These are phyloP conservation scores for Neurospora sp. DNA, from an alignment of 495 filamentous ascomycete genomes.

Conservation along the genomic window DNA sequence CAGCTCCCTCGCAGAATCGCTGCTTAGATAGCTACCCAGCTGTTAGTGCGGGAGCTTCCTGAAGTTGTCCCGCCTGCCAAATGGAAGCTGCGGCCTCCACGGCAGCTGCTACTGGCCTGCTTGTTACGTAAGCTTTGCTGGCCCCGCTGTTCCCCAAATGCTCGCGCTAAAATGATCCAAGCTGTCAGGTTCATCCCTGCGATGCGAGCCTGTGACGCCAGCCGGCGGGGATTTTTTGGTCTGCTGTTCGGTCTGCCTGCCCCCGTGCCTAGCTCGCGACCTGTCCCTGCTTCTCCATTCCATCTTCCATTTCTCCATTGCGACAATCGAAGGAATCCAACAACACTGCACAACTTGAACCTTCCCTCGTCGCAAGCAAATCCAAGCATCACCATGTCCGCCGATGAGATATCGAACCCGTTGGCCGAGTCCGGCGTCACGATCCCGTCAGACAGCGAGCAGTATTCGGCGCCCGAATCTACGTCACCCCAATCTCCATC, in stretches of 20 bases:
- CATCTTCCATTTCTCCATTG: background rate
- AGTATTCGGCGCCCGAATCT: slow-evolving; percentile 64
- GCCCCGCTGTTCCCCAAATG: background rate
- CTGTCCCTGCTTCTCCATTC: background rate
- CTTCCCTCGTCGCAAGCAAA: background rate
- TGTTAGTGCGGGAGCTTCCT: background rate
- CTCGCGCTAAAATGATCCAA: background rate
- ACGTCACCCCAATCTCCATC: slow-evolving; percentile 42
- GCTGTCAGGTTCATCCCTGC: background rate
- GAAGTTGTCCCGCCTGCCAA: background rate
- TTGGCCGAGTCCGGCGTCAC: slow-evolving; percentile 74
- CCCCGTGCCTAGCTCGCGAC: background rate
- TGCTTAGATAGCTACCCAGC: background rate
- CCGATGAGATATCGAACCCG: slow-evolving; percentile 45
- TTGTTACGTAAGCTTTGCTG: background rate
- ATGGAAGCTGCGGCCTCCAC: background rate
- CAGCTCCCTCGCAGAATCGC: background rate
- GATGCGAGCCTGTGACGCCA: background rate
- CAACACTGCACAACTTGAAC: background rate
- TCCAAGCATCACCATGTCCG: slow-evolving; percentile 23
- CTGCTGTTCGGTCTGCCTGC: background rate
- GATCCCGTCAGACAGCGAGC: slow-evolving; percentile 84
- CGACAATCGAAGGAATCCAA: background rate
- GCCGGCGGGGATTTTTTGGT: background rate
- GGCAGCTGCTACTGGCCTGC: background rate